A percentile compares a stretch with the other conserved stretches of the same genome.
Evolutionary conservation across 768 basidiomycete species (phyloP).

Genomic region (Trametes cubensis): DNA sequence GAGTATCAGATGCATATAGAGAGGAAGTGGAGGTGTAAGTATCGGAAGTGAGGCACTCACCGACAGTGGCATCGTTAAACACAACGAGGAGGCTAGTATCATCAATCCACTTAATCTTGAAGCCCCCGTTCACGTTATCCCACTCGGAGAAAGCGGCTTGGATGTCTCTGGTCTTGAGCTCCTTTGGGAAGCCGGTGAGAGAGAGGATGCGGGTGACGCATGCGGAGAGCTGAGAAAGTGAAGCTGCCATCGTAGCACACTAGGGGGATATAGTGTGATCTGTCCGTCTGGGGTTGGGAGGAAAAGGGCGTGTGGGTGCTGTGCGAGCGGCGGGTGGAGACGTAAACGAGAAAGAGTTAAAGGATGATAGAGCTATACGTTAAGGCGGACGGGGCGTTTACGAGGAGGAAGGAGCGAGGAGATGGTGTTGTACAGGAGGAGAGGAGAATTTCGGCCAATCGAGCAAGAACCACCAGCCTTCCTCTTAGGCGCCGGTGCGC

Average conservation of each 20-base stretch:
- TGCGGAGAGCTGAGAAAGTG: conserved; percentile 83
- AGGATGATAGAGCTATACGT: conserved; percentile 23
- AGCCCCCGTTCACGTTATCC: conserved; percentile 84
- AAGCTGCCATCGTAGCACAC: conserved; percentile 57
- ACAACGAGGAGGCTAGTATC: conserved; percentile 95
- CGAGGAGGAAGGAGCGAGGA: conserved; percentile 24
- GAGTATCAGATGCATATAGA: not conserved
- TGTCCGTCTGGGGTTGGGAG: conserved; percentile 7
- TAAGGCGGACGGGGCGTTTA: conserved; percentile 18
- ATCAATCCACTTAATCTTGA: conserved; percentile 99
- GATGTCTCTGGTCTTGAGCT: conserved; percentile 97
- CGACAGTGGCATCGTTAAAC: conserved; percentile 85
- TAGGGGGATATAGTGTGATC: conserved; percentile 7
- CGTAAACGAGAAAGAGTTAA: conserved; percentile 23
- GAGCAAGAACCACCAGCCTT: conserved; percentile 14
- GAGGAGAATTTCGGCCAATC: conserved; percentile 21
- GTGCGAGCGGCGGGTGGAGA: conserved; percentile 24
- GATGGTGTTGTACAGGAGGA: conserved; percentile 16
- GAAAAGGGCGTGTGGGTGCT: conserved; percentile 22
- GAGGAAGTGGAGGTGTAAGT: not conserved
- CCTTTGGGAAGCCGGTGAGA: conserved; percentile 89
- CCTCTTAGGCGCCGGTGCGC: conserved; percentile 18
- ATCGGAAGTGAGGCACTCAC: conserved; percentile 53
- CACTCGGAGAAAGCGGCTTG: conserved; percentile 89
- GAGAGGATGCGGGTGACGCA: conserved; percentile 95